Evolutionary conservation across 176 grass and related monocot genomes (phyloP), one percentile per base, ranked within the genome.

Genomic region (Avena insularis): DNA sequence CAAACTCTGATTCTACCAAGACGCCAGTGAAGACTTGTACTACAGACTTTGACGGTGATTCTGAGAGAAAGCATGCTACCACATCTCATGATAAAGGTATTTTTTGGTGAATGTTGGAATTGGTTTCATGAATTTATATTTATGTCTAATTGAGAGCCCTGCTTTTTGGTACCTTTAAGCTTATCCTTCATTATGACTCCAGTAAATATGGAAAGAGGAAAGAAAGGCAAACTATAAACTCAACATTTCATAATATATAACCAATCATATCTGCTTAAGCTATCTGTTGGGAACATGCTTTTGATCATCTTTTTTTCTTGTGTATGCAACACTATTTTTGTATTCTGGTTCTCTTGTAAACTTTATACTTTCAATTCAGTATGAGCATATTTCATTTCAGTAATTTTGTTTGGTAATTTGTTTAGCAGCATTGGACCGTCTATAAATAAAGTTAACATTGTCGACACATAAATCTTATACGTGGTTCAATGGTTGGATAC

Each of bases 61-160:
- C 71, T 15, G 23, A 23, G 7, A 87, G 48, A 33, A 91, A 71
- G 88, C 79, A 93, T 71, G 58, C 62, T 80, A 89, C 43, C 70
- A 81, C 36, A 56, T 84, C 84, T 23, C 73, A 54, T 70, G 86
- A 90, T 72, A 88, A 87, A 95, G 93, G 93, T 95, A 93, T 70
- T 75, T 43, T 23, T 85, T 85, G 56, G 69, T 81, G 51, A 69
- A 85, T 38, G 70, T 78, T 86, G 54, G 61, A 53, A 61, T 88
- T 49, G 57, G 36, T 20, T 66, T 17, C 51, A 59, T 78, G 71
- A 29, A 61, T 87, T 77, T 77, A 27, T 86, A 50, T n/a, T 70
- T 86, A 45, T 82, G 71, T 78, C 47, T 63, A 63, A 79, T 27
- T 79, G 53, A 84, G 53, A 71, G 57, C 56, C 48, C 3, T 49